Conservation (phyloP, 1,284 basidiomycete genomes). For the Leccinum subrobustum region DNA sequence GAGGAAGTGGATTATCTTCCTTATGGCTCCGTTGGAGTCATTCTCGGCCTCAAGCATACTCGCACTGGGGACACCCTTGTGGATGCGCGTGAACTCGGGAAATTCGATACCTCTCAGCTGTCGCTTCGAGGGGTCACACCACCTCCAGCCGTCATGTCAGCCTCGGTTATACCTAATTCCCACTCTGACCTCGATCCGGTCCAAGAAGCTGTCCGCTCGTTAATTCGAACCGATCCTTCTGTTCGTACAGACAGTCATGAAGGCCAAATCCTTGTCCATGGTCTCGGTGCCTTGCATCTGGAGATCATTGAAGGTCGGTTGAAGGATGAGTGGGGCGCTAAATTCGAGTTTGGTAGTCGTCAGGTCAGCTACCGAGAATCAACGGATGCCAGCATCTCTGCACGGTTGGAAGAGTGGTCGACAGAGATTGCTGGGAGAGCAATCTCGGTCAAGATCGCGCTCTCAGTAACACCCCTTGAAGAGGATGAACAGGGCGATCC, state of each 20-base stretch:
- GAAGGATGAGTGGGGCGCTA: conserved; percentile 75
- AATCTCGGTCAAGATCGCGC: conserved; percentile 44
- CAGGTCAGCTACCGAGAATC: conserved; percentile 82
- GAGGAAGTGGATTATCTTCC: conserved; percentile 80
- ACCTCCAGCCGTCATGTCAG: conserved; percentile 76
- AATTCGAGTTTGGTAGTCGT: conserved; percentile 76
- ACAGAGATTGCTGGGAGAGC: conserved; percentile 59
- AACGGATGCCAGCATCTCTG: conserved; percentile 41
- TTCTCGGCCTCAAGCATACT: conserved; percentile 80
- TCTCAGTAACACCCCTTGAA: conserved; percentile 53
- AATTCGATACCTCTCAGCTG: conserved; percentile 30
- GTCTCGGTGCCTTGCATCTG: conserved; percentile 82
- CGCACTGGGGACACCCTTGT: conserved; percentile 87
- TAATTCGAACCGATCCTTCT: conserved; percentile 86
- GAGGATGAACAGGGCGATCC: conserved; percentile 61
- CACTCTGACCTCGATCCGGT: conserved; percentile 78
- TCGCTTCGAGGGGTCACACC: conserved; percentile 67
- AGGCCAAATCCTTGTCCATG: conserved; percentile 81
- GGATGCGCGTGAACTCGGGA: conserved; percentile 40
- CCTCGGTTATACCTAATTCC: conserved; percentile 78
- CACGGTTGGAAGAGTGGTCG: conserved; percentile 47
- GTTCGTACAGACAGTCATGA: conserved; percentile 76
- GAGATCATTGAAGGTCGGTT: conserved; percentile 84
- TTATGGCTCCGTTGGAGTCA: conserved; percentile 83
- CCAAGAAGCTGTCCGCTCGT: conserved; percentile 68